Base-by-base conservation (phyloP, 169 alveolate genomes). In the Eimeria falciformis region DNA sequence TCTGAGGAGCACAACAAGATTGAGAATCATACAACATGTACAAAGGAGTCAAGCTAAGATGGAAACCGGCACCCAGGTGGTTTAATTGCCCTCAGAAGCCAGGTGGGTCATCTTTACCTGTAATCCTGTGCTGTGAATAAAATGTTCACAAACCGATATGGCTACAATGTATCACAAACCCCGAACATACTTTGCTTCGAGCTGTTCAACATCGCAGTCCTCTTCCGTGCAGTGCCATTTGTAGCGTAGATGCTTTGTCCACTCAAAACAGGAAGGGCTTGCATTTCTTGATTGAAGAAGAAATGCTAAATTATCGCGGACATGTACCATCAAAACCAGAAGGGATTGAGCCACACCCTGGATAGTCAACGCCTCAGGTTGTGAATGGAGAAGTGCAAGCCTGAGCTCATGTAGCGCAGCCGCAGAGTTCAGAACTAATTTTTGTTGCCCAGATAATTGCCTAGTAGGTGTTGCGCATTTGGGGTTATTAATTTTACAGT, bases 241-340 rank as follows among this genome's bases (percentile, higher is more conserved):
- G 96, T 97, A 98, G 92, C 98, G 98, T 66, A 98, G 97, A 95
- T 98, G 98, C 58, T 97, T 97, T 94, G 96, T 96, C 99, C 99
- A 98, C 53, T 97, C 98, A 83, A 98, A 98, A 86, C 97, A 98
- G 69, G 90, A 97, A 96, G 89, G 69, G 37, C 69, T n/a, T 11
- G 77, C 23, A 84, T 91, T 93, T 88, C 91, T 93, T 4, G 95
- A 88, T 69, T 82, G 95, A 7, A 73, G 95, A 23, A 96, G 68
- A n/a, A 93, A 92, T 71, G 94, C 97, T 71, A 97, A 95, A 92
- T 95, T 95, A 86, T 96, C 96, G 21, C 96, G 93, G 69, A 94
- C 93, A 92, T 94, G 96, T 27, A 95, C 94, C 71, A 94, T 95
- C 23, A 97, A 95, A 56, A 92, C 88, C 29, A 88, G 71, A 3